phyloP scores from a whole-genome alignment of 176 grass and related monocot genomes.

The Eleusine indica region DNA sequence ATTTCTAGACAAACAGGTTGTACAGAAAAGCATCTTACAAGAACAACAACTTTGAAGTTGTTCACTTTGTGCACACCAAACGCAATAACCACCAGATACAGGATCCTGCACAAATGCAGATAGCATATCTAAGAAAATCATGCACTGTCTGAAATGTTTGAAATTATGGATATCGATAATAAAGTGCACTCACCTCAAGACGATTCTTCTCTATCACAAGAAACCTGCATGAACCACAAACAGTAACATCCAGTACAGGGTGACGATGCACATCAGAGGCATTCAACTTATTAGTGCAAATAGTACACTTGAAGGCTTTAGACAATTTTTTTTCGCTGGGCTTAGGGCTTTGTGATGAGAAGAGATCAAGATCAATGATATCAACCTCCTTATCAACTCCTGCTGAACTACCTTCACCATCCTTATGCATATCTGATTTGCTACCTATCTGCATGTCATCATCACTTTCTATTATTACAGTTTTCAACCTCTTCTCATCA shows the following conservation, averaged over 20 bases:
- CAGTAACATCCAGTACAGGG: conserved; percentile 76
- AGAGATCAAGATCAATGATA: conserved; percentile 74
- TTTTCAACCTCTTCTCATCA: conserved; percentile 56
- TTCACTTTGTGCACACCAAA: conserved; percentile 81
- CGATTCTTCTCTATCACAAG: conserved; percentile 83
- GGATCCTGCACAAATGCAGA: conserved; percentile 46
- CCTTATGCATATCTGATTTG: conserved; percentile 38
- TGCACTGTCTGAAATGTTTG: conserved; percentile 9
- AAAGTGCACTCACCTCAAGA: conserved; percentile 62
- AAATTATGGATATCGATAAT: conserved; percentile 16
- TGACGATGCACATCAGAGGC: conserved; percentile 77
- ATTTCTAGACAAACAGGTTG: conserved; percentile 74
- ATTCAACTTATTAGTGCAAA: conserved; percentile 71
- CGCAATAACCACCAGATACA: conserved; percentile 74
- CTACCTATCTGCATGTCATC: conserved; percentile 54
- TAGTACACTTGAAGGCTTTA: conserved; percentile 71
- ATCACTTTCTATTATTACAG: conserved; percentile 72
- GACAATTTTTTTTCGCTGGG: conserved; percentile 16
- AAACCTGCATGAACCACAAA: conserved; percentile 90
- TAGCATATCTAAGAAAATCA: conserved; percentile 15
- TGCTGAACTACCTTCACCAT: conserved; percentile 30
- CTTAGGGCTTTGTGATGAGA: conserved; percentile 56
- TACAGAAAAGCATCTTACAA: conserved; percentile 84
- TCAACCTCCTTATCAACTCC: conserved; percentile 58
- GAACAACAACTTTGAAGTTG: conserved; percentile 81